Evolutionary conservation across 2,329 filamentous ascomycete species (phyloP).

Genomic region (Diplodia sapinea): DNA sequence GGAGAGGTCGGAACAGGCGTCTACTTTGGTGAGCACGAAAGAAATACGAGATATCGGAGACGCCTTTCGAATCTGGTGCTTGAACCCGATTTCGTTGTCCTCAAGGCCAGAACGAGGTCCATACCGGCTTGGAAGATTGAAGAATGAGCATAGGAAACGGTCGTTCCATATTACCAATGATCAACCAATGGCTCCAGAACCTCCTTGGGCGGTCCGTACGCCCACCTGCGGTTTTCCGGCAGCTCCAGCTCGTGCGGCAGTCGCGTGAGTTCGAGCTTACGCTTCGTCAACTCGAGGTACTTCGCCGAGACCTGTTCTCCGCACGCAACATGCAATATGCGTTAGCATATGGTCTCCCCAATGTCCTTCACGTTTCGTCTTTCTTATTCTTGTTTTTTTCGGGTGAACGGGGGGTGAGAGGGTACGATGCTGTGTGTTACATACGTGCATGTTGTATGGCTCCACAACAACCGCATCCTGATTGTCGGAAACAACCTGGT

Average conservation of each 20-base stretch:
- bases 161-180: conserved; percentile 54
- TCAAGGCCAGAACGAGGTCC: neutral
- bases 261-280: conserved; percentile 70
- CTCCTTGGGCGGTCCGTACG: conserved; percentile 62
- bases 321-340: neutral
- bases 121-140: too few species aligned
- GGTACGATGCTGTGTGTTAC: conserved; percentile 37
- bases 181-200: conserved; percentile 69
- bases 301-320: conserved; percentile 64
- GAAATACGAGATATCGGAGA: too few species aligned
- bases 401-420: neutral
- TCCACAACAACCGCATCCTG: conserved; percentile 33
- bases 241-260: conserved; percentile 64
- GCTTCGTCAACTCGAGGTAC: conserved; percentile 70
- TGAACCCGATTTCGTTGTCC: too few species aligned
- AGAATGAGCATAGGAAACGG: neutral
- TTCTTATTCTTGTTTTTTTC: too few species aligned
- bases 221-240: conserved; percentile 59
- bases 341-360: neutral
- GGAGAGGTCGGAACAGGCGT: too few species aligned
- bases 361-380: too few species aligned
- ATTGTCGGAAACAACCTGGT: neutral
- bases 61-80: too few species aligned
- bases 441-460: conserved; percentile 64
- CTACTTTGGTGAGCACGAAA: too few species aligned